Percentiles rank a stretch among this genome's conserved stretches.
phyloP scores from a whole-genome alignment of 768 basidiomycete genomes.

The Amanita polypyramis region DNA sequence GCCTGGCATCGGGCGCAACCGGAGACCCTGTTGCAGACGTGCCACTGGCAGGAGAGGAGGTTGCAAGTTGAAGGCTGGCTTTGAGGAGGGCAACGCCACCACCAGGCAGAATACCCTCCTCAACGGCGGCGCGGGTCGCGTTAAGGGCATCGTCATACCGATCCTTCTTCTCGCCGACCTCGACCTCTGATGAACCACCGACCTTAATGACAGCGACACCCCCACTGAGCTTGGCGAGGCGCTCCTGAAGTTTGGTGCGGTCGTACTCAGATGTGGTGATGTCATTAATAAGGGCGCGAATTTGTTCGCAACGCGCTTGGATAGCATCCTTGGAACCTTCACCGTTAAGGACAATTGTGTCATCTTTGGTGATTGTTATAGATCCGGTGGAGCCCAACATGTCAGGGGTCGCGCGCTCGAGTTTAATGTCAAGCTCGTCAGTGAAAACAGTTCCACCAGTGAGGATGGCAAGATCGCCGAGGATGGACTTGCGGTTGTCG shows the following conservation, averaged over 20 bases:
- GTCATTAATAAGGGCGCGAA: conserved; percentile 76
- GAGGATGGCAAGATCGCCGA: conserved; percentile 94
- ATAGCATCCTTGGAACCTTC: conserved; percentile 86
- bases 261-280: conserved; percentile 87
- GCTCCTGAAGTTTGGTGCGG: conserved; percentile 90
- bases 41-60: conserved; percentile 33
- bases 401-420: conserved; percentile 82
- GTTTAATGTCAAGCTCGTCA: conserved; percentile 93
- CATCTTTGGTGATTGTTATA: conserved; percentile 95
- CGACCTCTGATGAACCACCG: conserved; percentile 87
- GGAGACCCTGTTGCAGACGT: conserved; percentile 40
- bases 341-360: conserved; percentile 93
- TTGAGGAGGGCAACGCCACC: conserved; percentile 92
- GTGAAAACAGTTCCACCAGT: conserved; percentile 98
- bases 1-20: conserved; percentile 44
- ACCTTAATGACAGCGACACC: conserved; percentile 99
- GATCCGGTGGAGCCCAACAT: conserved; percentile 86
- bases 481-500: conserved; percentile 97
- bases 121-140: conserved; percentile 96
- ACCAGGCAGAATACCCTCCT: conserved; percentile 96
- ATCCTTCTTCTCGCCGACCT: conserved; percentile 99
- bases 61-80: conserved; percentile 62
- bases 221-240: conserved; percentile 90
- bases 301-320: conserved; percentile 91
- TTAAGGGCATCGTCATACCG: conserved; percentile 95